Evolutionary conservation across 2,329 filamentous ascomycete genomes (phyloP), one percentile per base, ranked within the genome.

Genomic region (Apiospora kogelbergensis): DNA sequence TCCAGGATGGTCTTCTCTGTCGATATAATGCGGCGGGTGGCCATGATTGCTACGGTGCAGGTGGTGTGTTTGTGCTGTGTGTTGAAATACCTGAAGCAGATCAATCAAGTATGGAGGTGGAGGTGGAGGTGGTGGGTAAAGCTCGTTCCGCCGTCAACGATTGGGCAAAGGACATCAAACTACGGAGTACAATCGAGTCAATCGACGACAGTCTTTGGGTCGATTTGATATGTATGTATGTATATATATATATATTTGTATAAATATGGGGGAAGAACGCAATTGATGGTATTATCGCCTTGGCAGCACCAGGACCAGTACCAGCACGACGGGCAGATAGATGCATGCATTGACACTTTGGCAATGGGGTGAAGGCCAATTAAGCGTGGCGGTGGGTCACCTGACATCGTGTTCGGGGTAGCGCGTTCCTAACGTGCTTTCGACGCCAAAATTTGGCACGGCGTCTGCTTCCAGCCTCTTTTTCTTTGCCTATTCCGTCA

Each of bases 1-100:
- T 90, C 87, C 65, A 93, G 85, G 69, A 89, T 82, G 40, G 88
- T 89, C 83, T 91, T 92, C 80, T 93, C 91, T 7, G 84, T 81
- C 45, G 85, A 85, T 71, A 90, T 83, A 75, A 89, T 90, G 76
- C 92, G 86, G 80, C 90, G 86, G 57, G 91, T 91, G 15, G 93
- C 85, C 93, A 95, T 95, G 73, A 22, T 40, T 44, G 42, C 30
- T 60, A 26, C 17, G 40, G 13, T 42, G 40, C 13, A 3, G 26
- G 15, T 60, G 30, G 53, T 60, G 11, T 30, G 53, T n/a, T n/a
- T 60, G 30, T 37, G 53, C 20, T 15, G 11, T 33, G 17, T 17
- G 46, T 20, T 20, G 48, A 6, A 20, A 33, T 33, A 57, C 26
- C 24, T 57, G 4, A 48, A 15, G 45, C 26, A 48, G 22, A 13